Base-by-base conservation (phyloP, 495 filamentous ascomycete genomes). In the Clavariopsis aquatica region DNA sequence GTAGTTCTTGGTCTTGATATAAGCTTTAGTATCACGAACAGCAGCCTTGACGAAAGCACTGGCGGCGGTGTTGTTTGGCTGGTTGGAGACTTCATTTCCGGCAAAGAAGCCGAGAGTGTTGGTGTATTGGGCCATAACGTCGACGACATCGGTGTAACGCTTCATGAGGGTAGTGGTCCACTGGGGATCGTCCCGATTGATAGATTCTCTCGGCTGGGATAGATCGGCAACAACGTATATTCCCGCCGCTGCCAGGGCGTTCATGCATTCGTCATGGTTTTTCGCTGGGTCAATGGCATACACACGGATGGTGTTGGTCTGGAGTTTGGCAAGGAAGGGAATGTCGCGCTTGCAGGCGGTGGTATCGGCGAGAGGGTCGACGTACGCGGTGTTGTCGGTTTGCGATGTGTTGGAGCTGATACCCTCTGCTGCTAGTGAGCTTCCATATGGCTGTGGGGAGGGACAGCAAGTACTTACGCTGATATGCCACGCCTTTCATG, bases 51-150 rank as follows among this genome's bases (percentile, higher is more conserved):
- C 93, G 71, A 88, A 98, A 52, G 93, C 91, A 54, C 88, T 91
- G 36, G 93, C 92, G 65, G 80, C 80, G 26, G 93, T 97, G 76
- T 93, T 96, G 73, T 81, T 87, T 41, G 81, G 76, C 62, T 84
- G 82, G 80, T 98, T 97, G 69, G 91, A 89, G 60, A 98, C 93
- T 76, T 98, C 94, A 75, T 98, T 98, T 54, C 94, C 94, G 26
- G 93, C 90, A 75, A 98, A 97, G 84, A 97, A 98, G 64, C 94
- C 94, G 53, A 98, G 83, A 46, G 87, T 84, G 76, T 98, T 98
- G 75, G 80, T 84, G 77, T 96, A 97, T 64, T 87, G 78, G 49
- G 82, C 78, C 57, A 98, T 77, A 49, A 84, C 82, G 72, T 98
- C 92, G 45, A 98, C 80, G 28, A 98, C 94, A 15, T 69, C 77